A percentile compares a stretch with the other conserved stretches of the same genome.
Conservation (phyloP, 2,329 filamentous ascomycete species). For the Ophiostoma sp. region DNA sequence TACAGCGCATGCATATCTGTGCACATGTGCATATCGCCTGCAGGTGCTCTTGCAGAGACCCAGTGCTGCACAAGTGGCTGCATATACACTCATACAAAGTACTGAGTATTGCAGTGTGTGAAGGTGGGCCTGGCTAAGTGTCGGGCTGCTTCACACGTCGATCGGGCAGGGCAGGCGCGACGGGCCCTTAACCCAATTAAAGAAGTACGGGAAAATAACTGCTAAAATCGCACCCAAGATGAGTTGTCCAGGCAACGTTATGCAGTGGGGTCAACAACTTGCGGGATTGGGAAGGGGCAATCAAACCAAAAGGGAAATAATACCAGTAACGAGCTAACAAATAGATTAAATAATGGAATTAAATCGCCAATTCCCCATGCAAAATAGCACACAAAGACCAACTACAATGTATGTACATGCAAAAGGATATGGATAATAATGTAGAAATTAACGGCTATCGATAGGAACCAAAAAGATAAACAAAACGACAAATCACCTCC, state of each 20-base stretch:
- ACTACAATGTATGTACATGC: background rate
- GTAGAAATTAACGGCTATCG: conserved; percentile 8
- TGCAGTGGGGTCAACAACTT: conserved; percentile 27
- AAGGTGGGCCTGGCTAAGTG: background rate
- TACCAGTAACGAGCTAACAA: background rate
- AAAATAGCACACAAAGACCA: conserved; percentile 1
- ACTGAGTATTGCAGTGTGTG: background rate
- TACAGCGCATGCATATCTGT: conserved; percentile 13
- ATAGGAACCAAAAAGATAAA: conserved; percentile 1
- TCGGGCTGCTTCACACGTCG: conserved; percentile 4
- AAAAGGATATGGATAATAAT: background rate
- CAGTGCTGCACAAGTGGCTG: conserved; percentile 12
- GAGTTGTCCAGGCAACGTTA: conserved; percentile 27
- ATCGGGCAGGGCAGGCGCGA: conserved; percentile 3
- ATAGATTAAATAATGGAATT: conserved; percentile 1
- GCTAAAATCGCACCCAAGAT: background rate
- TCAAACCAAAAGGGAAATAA: background rate
- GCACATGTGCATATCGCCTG: background rate
- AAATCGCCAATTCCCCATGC: background rate
- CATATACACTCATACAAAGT: background rate
- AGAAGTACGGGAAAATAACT: conserved; percentile 4
- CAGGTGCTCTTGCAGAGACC: background rate
- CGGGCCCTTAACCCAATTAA: conserved; percentile 12
- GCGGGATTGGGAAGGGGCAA: conserved; percentile 16
- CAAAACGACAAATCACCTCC: conserved; percentile 1